phyloP scores from a whole-genome alignment of 768 basidiomycete species.

The Phylloporus scabripes region DNA sequence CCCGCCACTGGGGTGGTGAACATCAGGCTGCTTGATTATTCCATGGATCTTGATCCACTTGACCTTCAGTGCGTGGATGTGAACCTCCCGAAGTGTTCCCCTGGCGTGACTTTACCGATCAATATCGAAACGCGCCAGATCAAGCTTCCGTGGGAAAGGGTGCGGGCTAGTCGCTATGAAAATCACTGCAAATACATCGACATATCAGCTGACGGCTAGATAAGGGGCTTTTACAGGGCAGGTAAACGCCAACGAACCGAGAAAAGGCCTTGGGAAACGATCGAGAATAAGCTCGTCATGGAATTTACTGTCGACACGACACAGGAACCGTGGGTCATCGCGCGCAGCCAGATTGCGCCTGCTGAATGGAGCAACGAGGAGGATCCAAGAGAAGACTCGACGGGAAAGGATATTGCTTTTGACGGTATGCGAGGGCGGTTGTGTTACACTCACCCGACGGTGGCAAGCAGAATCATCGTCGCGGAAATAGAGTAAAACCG shows the following conservation, averaged over 20 bases:
- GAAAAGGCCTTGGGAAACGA: too few relatives aligned
- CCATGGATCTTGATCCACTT: not conserved
- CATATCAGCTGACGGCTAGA: not conserved
- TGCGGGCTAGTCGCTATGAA: too few relatives aligned
- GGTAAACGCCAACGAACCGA: too few relatives aligned
- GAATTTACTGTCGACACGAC: constrained; percentile 6
- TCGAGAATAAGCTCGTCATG: not conserved
- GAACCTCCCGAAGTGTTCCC: not conserved
- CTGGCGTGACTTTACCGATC: not conserved
- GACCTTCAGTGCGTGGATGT: not conserved
- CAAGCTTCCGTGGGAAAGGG: not conserved
- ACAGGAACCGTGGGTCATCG: not conserved
- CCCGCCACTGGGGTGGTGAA: not conserved
- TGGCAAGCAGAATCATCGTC: not conserved
- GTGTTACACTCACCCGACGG: not conserved
- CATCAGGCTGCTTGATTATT: not conserved
- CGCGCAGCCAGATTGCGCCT: not conserved
- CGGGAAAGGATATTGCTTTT: not conserved
- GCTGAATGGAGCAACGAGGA: not conserved
- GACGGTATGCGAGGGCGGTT: constrained; percentile 1
- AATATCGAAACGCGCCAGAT: not conserved
- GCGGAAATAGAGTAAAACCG: not conserved
- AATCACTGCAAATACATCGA: not conserved
- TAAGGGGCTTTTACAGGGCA: not conserved
- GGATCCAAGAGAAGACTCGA: too few relatives aligned